A percentile compares a stretch with the other conserved stretches of the same genome.
Conservation (phyloP, 2,329 filamentous ascomycete species). For the Arthrinium puccinioides region DNA sequence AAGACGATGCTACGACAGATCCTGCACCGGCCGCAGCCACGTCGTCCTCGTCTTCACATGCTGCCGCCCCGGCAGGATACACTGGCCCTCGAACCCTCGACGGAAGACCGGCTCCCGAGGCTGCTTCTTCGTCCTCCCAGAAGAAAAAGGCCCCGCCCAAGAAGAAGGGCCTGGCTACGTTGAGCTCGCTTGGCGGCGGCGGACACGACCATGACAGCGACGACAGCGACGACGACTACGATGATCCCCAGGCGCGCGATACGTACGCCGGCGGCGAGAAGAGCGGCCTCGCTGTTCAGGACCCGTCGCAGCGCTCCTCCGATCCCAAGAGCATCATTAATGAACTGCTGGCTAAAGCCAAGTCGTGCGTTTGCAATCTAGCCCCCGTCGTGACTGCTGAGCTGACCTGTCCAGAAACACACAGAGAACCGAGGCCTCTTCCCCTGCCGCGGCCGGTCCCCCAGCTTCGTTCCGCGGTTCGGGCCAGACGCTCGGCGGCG, state of each 20-base stretch:
- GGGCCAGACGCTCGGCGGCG: conserved; percentile 71
- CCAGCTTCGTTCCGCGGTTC: conserved; percentile 55
- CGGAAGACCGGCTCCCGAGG: conserved; percentile 48
- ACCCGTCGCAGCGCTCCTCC: conserved; percentile 40
- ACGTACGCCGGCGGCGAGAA: conserved; percentile 82
- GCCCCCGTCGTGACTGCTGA: too few species aligned
- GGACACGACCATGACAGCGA: conserved; percentile 48
- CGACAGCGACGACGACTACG: conserved; percentile 46
- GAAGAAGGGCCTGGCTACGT: conserved; percentile 53
- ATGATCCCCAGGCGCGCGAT: conserved; percentile 56
- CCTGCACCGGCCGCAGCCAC: conserved; percentile 30
- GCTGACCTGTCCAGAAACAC: background rate
- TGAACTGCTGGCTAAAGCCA: conserved; percentile 58
- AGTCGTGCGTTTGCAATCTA: conserved; percentile 52
- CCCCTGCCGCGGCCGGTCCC: conserved; percentile 40
- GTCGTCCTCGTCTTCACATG: conserved; percentile 17
- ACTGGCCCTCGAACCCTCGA: conserved; percentile 57
- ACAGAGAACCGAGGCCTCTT: conserved; percentile 14
- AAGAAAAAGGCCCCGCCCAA: conserved; percentile 38
- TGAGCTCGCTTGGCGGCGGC: conserved; percentile 45
- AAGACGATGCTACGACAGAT: conserved; percentile 33
- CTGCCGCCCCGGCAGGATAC: conserved; percentile 31
- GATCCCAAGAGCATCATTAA: conserved; percentile 51
- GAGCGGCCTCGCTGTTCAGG: conserved; percentile 63
- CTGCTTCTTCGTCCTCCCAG: conserved; percentile 21